phyloP scores from a whole-genome alignment of 2,329 filamentous ascomycete species.

The Ophiostoma montium region DNA sequence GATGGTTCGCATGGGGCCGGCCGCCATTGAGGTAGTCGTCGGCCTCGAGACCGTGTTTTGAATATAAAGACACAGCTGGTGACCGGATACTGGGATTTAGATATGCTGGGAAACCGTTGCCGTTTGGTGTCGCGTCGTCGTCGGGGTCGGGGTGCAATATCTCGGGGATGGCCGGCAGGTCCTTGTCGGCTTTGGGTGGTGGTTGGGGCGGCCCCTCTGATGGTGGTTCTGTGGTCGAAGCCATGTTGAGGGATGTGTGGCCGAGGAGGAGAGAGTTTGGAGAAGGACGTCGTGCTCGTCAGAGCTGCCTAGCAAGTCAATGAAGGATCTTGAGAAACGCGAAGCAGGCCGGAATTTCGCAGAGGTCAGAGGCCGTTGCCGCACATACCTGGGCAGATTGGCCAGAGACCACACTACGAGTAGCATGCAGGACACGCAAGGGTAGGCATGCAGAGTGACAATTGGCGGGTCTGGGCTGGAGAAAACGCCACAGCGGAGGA shows the following conservation, averaged over 20 bases:
- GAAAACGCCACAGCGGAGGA: no score
- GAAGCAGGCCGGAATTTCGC: background rate
- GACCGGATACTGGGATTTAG: background rate
- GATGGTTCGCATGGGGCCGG: slow-evolving; percentile 18
- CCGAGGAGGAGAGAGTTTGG: background rate
- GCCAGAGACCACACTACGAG: slow-evolving; percentile 1
- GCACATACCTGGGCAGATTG: slow-evolving; percentile 3
- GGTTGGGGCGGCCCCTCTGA: background rate
- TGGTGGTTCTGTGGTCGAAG: background rate
- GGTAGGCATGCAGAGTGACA: slow-evolving; percentile 3
- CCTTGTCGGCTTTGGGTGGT: slow-evolving; percentile 8
- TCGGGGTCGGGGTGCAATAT: background rate
- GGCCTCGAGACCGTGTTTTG: slow-evolving; percentile 13
- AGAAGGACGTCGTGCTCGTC: background rate
- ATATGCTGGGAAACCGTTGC: background rate
- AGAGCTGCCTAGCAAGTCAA: background rate
- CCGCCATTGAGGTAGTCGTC: slow-evolving; percentile 26
- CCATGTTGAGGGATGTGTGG: background rate
- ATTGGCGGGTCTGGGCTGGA: no score
- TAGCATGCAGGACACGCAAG: slow-evolving; percentile 2
- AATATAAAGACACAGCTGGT: background rate
- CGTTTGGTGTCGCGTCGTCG: background rate
- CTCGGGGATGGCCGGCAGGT: slow-evolving; percentile 2
- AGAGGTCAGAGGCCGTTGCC: background rate
- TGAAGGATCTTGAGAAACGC: background rate